Evolutionary conservation across 306 rosid genomes (phyloP).

Genomic region (Echinosophora koreensis): DNA sequence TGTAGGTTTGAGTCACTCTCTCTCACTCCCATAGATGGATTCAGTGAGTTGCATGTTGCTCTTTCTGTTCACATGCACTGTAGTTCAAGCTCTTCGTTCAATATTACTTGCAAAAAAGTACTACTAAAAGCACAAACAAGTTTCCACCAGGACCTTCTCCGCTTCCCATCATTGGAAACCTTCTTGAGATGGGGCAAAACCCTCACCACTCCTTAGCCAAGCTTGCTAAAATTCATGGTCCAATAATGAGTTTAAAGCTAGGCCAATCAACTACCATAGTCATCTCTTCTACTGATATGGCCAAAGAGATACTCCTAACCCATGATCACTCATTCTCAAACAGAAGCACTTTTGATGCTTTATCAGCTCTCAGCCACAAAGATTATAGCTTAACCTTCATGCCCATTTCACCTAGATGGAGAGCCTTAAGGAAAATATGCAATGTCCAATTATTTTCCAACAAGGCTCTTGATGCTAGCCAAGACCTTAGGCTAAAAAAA

Average conservation of each 20-base stretch:
- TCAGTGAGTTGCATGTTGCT: too few relatives aligned
- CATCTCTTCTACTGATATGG: conserved; percentile 1
- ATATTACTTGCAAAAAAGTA: too few relatives aligned
- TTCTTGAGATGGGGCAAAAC: not conserved
- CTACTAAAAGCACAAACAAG: not conserved
- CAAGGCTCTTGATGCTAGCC: not conserved
- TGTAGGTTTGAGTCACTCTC: too few relatives aligned
- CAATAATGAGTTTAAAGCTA: not conserved
- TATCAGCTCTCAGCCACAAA: not conserved
- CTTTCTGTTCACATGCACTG: too few relatives aligned
- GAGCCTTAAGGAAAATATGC: not conserved
- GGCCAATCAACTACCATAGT: conserved; percentile 23
- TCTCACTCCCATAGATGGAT: too few relatives aligned
- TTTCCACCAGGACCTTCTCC: conserved; percentile 32
- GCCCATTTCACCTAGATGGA: too few relatives aligned
- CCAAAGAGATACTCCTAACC: conserved; percentile 23
- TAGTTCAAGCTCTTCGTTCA: too few relatives aligned
- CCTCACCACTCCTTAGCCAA: conserved; percentile 6
- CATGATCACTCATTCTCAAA: conserved; percentile 7
- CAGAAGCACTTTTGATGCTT: not conserved
- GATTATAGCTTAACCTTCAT: too few relatives aligned
- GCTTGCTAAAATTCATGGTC: conserved; percentile 9
- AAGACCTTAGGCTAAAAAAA: not conserved
- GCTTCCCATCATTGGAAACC: conserved; percentile 17
- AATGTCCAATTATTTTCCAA: not conserved